A percentile compares a stretch with the other conserved stretches of the same genome.
These are phyloP conservation scores for Senna tora DNA, from an alignment of 306 rosid genomes.

Conservation along the genomic window DNA sequence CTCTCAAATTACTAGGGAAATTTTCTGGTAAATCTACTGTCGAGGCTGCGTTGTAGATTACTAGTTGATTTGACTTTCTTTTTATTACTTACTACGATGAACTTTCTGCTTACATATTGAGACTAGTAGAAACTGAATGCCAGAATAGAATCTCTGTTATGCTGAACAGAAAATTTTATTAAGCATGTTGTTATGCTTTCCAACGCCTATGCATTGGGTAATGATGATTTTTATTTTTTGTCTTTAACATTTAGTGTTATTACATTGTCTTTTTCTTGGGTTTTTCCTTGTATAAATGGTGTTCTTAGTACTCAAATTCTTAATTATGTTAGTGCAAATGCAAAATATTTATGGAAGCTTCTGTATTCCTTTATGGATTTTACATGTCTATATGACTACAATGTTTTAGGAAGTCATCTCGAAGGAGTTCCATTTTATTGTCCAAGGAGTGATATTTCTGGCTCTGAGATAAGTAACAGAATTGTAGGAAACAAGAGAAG, in stretches of 20 bases:
- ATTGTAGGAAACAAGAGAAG: conserved; percentile 80
- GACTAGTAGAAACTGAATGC: conserved; percentile 31
- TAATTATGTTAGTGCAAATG: conserved; percentile 20
- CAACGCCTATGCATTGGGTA: conserved; percentile 29
- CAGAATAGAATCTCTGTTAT: conserved; percentile 8
- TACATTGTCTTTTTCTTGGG: neutral
- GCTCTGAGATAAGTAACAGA: conserved; percentile 67
- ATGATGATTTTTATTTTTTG: conserved; percentile 6
- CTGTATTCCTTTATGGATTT: conserved; percentile 19
- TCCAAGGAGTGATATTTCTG: conserved; percentile 77
- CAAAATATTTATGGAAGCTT: conserved; percentile 23
- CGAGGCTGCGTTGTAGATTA: neutral
- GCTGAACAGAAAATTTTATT: conserved; percentile 21
- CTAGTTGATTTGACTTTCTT: conserved; percentile 30
- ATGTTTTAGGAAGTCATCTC: conserved; percentile 67
- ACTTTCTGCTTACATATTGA: neutral
- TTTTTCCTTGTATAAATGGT: conserved; percentile 24
- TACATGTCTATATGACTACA: conserved; percentile 36
- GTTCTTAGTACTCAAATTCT: neutral
- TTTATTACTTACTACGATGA: conserved; percentile 24
- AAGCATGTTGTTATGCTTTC: conserved; percentile 26
- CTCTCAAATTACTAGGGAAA: conserved; percentile 11
- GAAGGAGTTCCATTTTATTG: conserved; percentile 93
- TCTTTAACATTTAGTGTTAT: conserved; percentile 23
- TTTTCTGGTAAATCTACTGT: neutral